Conservation (phyloP, 164 flowering plant genomes). For the Stephania yunnanensis region DNA sequence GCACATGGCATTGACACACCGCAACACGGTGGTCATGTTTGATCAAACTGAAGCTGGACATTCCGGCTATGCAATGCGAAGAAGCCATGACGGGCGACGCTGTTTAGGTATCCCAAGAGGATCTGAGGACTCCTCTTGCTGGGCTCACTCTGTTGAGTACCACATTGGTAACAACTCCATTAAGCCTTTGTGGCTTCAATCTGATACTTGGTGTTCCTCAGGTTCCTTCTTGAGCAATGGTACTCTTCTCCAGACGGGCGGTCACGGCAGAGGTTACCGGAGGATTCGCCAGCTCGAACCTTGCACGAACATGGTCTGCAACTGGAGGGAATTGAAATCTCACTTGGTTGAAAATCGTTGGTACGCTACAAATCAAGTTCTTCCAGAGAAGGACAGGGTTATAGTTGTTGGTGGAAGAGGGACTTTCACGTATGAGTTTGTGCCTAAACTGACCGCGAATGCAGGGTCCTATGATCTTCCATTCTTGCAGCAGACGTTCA, state of each 20-base stretch:
- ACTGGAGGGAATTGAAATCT: constrained; percentile 34
- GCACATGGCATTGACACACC: constrained; percentile 69
- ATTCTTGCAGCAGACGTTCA: constrained; percentile 39
- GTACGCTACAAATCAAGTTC: constrained; percentile 50
- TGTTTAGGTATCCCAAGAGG: constrained; percentile 15
- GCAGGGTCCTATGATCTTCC: constrained; percentile 41
- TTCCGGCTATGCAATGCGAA: constrained; percentile 31
- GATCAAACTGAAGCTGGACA: constrained; percentile 47
- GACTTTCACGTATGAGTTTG: constrained; percentile 49
- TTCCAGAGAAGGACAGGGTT: constrained; percentile 44
- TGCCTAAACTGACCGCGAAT: constrained; percentile 28
- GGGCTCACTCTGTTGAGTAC: constrained; percentile 75
- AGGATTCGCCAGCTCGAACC: constrained; percentile 41
- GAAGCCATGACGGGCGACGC: constrained; percentile 19
- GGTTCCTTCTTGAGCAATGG: constrained; percentile 62
- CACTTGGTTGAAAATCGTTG: constrained; percentile 33
- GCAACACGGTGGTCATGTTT: constrained; percentile 50
- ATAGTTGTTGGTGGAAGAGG: constrained; percentile 59
- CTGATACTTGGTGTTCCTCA: constrained; percentile 77
- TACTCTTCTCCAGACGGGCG: constrained; percentile 56
- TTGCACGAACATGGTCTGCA: constrained; percentile 35
- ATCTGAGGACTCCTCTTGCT: constrained; percentile 39
- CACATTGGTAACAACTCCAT: constrained; percentile 30
- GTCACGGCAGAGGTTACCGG: constrained; percentile 34
- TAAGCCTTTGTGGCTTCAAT: constrained; percentile 38